Conservation (phyloP, 2,329 filamentous ascomycete genomes). For the Alternaria metachromatica region DNA sequence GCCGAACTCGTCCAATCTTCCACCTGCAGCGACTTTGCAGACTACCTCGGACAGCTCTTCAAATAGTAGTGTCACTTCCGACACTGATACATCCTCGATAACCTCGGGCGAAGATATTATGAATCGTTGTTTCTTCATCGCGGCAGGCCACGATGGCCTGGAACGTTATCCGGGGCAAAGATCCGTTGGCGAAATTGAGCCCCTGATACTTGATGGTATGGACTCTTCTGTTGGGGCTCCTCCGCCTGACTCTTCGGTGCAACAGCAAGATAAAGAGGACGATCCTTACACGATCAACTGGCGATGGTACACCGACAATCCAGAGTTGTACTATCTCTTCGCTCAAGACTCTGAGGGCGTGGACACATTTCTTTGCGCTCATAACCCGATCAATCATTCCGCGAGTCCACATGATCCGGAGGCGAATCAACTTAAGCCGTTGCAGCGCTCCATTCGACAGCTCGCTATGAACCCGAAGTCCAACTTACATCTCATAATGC, state of each 20-base stretch:
- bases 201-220: not conserved
- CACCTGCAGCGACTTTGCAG: not conserved
- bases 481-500: conserved; percentile 38
- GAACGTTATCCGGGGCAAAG: conserved; percentile 2
- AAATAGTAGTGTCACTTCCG: not conserved
- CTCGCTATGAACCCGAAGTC: conserved; percentile 24
- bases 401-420: conserved; percentile 20
- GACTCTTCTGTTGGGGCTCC: not conserved
- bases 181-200: not conserved
- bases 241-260: not conserved
- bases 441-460: conserved; percentile 28
- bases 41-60: conserved; percentile 1
- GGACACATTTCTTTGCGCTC: not conserved
- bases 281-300: not conserved
- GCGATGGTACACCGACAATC: conserved; percentile 23
- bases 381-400: conserved; percentile 8
- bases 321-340: conserved; percentile 19
- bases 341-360: conserved; percentile 4
- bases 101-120: not conserved
- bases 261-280: not conserved
- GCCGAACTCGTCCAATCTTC: conserved; percentile 56
- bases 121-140: conserved; percentile 2
- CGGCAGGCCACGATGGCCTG: not conserved
- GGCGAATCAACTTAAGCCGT: conserved; percentile 16
- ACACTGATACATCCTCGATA: conserved; percentile 8